phyloP scores from a whole-genome alignment of 2,329 filamentous ascomycete species.

The Cryphonectria naterciae region DNA sequence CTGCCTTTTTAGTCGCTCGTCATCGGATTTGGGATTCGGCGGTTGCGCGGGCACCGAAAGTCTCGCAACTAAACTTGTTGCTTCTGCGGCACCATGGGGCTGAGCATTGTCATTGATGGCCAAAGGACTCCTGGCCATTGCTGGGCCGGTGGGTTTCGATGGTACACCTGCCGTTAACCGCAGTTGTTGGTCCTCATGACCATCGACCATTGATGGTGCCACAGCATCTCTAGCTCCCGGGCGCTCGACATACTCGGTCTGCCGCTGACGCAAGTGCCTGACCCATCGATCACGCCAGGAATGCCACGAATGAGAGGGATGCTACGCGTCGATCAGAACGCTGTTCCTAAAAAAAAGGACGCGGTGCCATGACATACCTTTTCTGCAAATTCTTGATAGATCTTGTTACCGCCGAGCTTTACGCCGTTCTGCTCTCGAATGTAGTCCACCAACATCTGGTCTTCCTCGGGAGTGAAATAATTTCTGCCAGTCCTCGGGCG shows the following conservation, averaged over 20 bases:
- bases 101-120: not conserved
- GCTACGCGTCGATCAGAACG: constrained; percentile 29
- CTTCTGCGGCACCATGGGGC: not conserved
- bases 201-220: not conserved
- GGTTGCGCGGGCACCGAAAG: not conserved
- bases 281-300: constrained; percentile 41
- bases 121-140: not conserved
- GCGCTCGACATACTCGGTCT: constrained; percentile 28
- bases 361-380: constrained; percentile 33
- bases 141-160: not conserved
- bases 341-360: not conserved
- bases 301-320: constrained; percentile 38
- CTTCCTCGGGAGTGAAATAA: constrained; percentile 46
- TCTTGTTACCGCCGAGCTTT: constrained; percentile 33
- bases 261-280: constrained; percentile 32
- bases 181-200: not conserved
- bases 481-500: constrained; percentile 42
- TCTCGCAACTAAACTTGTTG: not conserved
- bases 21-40: constrained; percentile 11
- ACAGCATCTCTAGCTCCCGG: constrained; percentile 9
- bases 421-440: constrained; percentile 24
- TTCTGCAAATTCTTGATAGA: constrained; percentile 41
- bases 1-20: constrained; percentile 15
- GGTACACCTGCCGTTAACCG: not conserved
- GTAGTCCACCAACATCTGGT: constrained; percentile 38